Base-by-base conservation (phyloP, 768 basidiomycete species). In the Tylopilus intermedius region DNA sequence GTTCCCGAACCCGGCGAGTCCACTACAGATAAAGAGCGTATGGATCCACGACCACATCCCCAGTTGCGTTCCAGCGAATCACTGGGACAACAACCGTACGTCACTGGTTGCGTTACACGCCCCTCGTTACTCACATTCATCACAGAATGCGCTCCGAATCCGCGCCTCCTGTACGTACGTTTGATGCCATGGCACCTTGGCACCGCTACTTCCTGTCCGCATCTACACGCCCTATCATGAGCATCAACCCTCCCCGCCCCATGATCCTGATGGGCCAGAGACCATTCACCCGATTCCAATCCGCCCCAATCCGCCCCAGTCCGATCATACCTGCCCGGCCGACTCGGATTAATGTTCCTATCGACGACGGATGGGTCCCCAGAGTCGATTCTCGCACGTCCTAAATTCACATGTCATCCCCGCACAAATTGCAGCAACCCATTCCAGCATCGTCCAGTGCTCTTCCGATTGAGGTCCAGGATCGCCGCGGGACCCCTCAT, bases 331-430 rank as follows among this genome's bases (percentile, higher is more conserved):
- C 50, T 6, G n/a, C 33, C 5, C 60, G 42, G 2, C 56, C 47
- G 18, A 18, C 18, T 18, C 1, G 18, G 14, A 47, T 56, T 18
- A 50, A 22, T 11, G 11, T 33, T 32, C 60, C 58, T 35, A 54
- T 53, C 1, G 69, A 69, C 22, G 59, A 71, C 18, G 59, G 53
- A 32, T 71, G 63, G 62, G 68, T 71, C 32, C 69, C 67, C 15
- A 57, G 43, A 18, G 53, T 58, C 5, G 67, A 68, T 51, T 59
- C 69, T 42, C 63, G 57, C 21, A 58, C 66, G 2, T 58, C 62
- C 5, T 54, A 57, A 33, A 62, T 66, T 8, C 39, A 13, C 9
- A 29, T 69, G 15, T 66, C 62, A 39, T 49, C 60, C 7, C 67
- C 69, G 5, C 52, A 60, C 42, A 54, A 38, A 45, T 37, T 61